These are phyloP conservation scores for Chlorociboria aeruginascens DNA, from an alignment of 495 filamentous ascomycete genomes.

Conservation along the genomic window DNA sequence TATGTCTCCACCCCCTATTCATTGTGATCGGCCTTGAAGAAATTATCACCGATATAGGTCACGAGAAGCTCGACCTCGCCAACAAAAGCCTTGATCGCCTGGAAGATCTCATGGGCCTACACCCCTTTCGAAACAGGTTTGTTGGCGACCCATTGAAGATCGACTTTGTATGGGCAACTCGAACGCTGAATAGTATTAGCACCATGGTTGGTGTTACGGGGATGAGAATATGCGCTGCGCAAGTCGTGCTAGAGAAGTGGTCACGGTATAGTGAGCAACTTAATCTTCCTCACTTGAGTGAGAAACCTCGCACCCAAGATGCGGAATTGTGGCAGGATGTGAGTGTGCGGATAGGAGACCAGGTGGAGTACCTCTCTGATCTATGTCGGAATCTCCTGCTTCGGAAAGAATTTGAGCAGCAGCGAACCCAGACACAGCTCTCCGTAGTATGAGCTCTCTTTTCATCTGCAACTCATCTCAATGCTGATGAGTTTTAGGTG, in stretches of 20 bases:
- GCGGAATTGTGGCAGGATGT: not conserved
- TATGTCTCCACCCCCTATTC: not conserved
- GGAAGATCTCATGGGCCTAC: not conserved
- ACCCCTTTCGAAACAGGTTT: not conserved
- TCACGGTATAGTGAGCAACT: not conserved
- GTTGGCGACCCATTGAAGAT: not conserved
- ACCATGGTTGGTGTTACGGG: not conserved
- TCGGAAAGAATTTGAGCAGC: conserved; percentile 1
- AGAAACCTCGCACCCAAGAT: no score
- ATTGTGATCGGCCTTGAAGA: not conserved
- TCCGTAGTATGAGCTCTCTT: not conserved
- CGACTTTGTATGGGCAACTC: not conserved
- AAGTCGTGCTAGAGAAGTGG: not conserved
- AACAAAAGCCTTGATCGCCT: not conserved
- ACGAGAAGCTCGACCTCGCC: not conserved
- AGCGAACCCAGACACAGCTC: conserved; percentile 3
- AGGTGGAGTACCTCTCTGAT: conserved; percentile 2
- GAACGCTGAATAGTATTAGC: not conserved
- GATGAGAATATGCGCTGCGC: not conserved
- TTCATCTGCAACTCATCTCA: not conserved
- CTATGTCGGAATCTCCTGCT: not conserved
- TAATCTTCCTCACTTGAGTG: no score
- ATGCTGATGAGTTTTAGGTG: conserved; percentile 3
- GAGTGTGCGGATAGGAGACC: not conserved
- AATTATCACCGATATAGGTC: not conserved